Evolutionary conservation across 2,329 filamentous ascomycete species (phyloP), one percentile per base, ranked within the genome.

Genomic region (Penicillium sp.): DNA sequence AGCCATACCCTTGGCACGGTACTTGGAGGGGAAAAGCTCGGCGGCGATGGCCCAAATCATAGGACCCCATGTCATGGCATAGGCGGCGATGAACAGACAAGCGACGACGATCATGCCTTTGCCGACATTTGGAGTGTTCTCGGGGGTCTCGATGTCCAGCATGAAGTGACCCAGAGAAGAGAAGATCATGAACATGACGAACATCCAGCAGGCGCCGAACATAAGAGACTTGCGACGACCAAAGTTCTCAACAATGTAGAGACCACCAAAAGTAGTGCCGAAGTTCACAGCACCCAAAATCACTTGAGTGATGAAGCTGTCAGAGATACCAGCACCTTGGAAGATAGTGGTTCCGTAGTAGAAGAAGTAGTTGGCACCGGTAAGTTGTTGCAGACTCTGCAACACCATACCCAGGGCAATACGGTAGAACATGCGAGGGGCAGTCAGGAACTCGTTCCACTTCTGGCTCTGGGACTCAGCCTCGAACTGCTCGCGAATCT

Each of bases 1-100:
- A 1, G 88, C 89, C 81, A 91, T 89, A 51, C 85, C 85, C 72
- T 90, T 90, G 52, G 88, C 88, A 66, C 89, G 84, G 54, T 74
- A 75, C 52, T 73, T 71, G 13, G 67, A 68, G 1, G 74, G 74
- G 65, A 73, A 76, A 4, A 77, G 59, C 51, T 77, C 74, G 6
- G 71, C 70, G 18, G 71, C 71, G 26, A 80, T 75, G 1, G 77
- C 69, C 78, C 78, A 80, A 7, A 78, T 66, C 61, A 79, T 78
- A 0, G 86, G 86, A 10, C 86, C 87, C 85, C 85, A 90, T 2
- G 85, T 88, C 37, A 77, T 75, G 17, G 87, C 87, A 56, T 87
- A 90, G 0, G 81, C 84, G 15, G 84, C 79, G 50, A 90, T 90
- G 67, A 88, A 90, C 72, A 90, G 79, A 67, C 84, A 88, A 1